phyloP scores from a whole-genome alignment of 768 basidiomycete genomes.

The Boletus subcaerulescens region DNA sequence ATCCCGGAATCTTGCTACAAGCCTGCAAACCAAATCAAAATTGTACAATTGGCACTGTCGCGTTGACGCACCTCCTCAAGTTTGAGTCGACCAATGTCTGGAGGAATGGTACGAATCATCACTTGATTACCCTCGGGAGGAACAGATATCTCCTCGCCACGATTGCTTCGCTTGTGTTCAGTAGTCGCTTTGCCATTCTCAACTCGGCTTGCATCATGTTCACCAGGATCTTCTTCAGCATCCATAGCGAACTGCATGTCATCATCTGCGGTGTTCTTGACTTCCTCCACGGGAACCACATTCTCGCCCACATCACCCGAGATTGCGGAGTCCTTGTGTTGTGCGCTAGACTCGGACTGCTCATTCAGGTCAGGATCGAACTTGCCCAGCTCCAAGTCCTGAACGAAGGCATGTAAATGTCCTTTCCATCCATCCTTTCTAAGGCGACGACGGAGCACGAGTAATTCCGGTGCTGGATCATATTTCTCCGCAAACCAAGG shows the following conservation, averaged over 20 bases:
- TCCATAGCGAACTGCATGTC: constrained; percentile 76
- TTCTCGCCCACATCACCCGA: constrained; percentile 37
- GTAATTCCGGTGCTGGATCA: constrained; percentile 70
- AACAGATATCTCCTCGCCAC: constrained; percentile 69
- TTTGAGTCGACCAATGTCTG: constrained; percentile 85
- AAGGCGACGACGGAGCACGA: constrained; percentile 70
- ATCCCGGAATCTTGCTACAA: constrained; percentile 74
- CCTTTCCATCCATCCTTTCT: constrained; percentile 85
- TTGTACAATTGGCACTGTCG: not conserved
- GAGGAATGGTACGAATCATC: constrained; percentile 93
- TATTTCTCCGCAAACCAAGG: constrained; percentile 98
- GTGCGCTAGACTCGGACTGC: constrained; percentile 47
- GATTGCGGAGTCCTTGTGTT: constrained; percentile 48
- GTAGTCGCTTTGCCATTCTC: constrained; percentile 57
- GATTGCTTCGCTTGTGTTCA: constrained; percentile 49
- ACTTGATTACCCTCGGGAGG: constrained; percentile 83
- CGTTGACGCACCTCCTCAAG: constrained; percentile 72
- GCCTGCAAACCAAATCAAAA: constrained; percentile 45
- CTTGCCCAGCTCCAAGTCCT: constrained; percentile 80
- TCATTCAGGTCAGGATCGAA: constrained; percentile 77
- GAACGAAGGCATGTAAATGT: constrained; percentile 65
- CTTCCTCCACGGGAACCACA: constrained; percentile 45
- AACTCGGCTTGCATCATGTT: constrained; percentile 51
- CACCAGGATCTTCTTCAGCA: constrained; percentile 65
- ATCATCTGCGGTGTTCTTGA: constrained; percentile 57